Evolutionary conservation across 1,139 yeast genomes (phyloP).

Genomic region (Geotrichum restrictum): DNA sequence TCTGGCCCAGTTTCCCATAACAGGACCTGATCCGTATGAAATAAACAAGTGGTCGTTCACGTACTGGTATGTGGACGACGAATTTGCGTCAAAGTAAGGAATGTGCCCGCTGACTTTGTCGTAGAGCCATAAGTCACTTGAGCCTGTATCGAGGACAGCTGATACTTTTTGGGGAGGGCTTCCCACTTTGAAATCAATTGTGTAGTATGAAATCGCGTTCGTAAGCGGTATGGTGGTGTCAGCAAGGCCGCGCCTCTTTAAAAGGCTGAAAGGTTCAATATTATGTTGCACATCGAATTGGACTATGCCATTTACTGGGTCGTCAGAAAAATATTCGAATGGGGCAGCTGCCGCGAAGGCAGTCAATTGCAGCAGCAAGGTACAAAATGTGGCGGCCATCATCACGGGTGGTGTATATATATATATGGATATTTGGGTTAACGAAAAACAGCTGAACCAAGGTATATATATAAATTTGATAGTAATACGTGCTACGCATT

Average conservation of each 20-base stretch:
- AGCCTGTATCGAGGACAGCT: slow-evolving; percentile 47
- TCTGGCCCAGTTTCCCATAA: slow-evolving; percentile 58
- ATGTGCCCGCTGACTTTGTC: slow-evolving; percentile 32
- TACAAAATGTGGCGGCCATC: not conserved
- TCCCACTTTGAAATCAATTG: slow-evolving; percentile 42
- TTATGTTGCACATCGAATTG: slow-evolving; percentile 6
- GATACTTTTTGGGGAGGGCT: slow-evolving; percentile 41
- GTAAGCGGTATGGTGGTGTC: slow-evolving; percentile 11
- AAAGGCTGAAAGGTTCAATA: not conserved
- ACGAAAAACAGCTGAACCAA: too few relatives aligned
- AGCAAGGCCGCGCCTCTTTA: slow-evolving; percentile 2
- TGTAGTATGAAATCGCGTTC: slow-evolving; percentile 24
- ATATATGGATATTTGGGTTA: too few relatives aligned
- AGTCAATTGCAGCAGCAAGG: not conserved
- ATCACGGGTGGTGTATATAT: too few relatives aligned
- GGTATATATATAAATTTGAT: too few relatives aligned
- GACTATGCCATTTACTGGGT: slow-evolving; percentile 1
- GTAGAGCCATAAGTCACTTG: slow-evolving; percentile 46
- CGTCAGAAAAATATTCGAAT: not conserved
- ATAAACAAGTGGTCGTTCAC: slow-evolving; percentile 27
- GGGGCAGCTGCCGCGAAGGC: not conserved
- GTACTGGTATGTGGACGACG: slow-evolving; percentile 28
- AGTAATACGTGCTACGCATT: too few relatives aligned
- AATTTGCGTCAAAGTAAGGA: slow-evolving; percentile 25
- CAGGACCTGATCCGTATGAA: slow-evolving; percentile 38